Conservation (phyloP, 371 early-diverging fungal species). For the Mucor circinelloides region DNA sequence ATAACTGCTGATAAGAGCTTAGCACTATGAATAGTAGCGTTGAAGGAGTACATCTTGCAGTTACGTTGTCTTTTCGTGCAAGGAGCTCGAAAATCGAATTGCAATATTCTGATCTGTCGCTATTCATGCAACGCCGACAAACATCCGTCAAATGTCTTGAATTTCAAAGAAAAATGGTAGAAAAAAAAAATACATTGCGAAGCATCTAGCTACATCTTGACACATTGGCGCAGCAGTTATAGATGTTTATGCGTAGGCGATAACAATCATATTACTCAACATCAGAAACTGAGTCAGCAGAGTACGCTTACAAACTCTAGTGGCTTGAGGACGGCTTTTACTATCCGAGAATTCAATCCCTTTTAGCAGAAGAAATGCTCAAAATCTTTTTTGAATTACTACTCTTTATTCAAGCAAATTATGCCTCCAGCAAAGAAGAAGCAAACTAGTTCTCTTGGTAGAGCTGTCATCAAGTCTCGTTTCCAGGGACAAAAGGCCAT, state of each 20-base stretch:
- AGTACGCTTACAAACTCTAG: background rate
- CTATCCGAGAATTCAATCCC: background rate
- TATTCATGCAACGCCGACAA: background rate
- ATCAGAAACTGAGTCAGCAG: background rate
- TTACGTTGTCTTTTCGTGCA: no score
- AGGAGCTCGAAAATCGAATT: no score
- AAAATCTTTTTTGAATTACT: background rate
- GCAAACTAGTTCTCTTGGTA: conserved; percentile 68
- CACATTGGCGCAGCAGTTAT: background rate
- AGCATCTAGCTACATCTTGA: background rate
- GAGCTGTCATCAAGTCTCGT: conserved; percentile 89
- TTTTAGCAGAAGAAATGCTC: background rate
- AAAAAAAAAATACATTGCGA: background rate
- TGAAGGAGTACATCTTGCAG: no score
- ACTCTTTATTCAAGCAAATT: background rate
- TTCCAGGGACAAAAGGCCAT: conserved; percentile 84
- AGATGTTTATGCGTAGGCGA: background rate
- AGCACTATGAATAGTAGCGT: no score
- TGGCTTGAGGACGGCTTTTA: conserved; percentile 1
- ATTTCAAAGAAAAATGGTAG: background rate
- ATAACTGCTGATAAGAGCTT: no score
- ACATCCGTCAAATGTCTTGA: background rate
- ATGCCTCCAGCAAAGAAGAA: conserved; percentile 45
- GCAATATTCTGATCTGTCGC: background rate
- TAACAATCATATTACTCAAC: background rate